These are phyloP conservation scores for Pythium apleroticum DNA, from an alignment of 352 stramenopile genomes.

Conservation along the genomic window DNA sequence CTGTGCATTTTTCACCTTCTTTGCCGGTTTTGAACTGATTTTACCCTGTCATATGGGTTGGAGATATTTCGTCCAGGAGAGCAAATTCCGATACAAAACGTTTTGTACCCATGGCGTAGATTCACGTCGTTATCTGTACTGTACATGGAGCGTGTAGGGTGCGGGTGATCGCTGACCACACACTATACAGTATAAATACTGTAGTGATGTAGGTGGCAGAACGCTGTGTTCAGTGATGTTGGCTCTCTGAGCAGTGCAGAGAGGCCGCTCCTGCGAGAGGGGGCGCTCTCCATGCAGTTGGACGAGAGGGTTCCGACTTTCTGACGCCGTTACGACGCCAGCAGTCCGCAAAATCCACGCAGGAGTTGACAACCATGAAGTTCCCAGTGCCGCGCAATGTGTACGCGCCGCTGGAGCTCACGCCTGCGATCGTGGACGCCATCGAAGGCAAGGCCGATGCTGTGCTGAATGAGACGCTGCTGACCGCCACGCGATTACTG, in stretches of 20 bases:
- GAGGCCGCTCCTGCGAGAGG: neutral
- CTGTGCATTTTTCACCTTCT: too few species aligned
- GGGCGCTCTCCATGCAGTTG: neutral
- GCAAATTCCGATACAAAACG: too few species aligned
- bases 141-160: neutral
- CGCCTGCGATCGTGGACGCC: slow-evolving; percentile 1
- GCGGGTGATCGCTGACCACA: neutral
- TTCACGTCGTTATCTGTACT: too few species aligned
- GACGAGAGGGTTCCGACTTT: neutral
- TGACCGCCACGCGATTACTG: slow-evolving; percentile 8
- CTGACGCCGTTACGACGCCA: neutral
- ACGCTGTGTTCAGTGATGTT: neutral
- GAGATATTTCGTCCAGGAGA: too few species aligned
- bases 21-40: too few species aligned
- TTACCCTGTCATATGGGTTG: too few species aligned
- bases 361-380: slow-evolving; percentile 36
- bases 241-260: neutral
- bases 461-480: slow-evolving; percentile 19
- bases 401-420: slow-evolving; percentile 48
- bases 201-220: neutral
- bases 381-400: slow-evolving; percentile 49
- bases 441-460: slow-evolving; percentile 20
- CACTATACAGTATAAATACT: too few species aligned
- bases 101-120: too few species aligned
- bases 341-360: slow-evolving; percentile 1